Base-by-base conservation (phyloP, 2,329 filamentous ascomycete genomes). In the Emydomyces testavorans region DNA sequence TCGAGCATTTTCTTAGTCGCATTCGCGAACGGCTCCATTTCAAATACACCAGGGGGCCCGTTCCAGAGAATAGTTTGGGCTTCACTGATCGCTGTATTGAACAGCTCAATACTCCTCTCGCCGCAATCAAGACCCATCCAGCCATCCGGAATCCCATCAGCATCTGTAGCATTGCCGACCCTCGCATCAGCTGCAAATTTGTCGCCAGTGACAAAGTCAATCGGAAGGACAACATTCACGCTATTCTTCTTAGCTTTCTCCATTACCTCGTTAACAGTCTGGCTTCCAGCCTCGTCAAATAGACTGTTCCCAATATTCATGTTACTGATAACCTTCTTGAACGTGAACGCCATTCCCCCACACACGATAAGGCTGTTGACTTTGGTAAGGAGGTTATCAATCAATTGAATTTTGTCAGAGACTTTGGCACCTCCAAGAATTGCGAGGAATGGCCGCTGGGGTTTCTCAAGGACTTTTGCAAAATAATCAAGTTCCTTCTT, bases 401-500 rank as follows among this genome's bases (percentile, higher is more conserved):
- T 96, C 60, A 98, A 79, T 76, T 95, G 87, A 69, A 98, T 98
- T 83, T 98, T 98, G 79, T 98, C 92, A 37, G 87, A 93, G 58
- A 98, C 88, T 79, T 98, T 98, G 67, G 92, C 88, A 59, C 92
- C 92, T 60, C 92, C 92, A 46, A 98, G 85, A 65, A 98, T 98
- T 67, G 92, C 93, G 47, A 98, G 82, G 85, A 98, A 98, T 53
- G 92, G 92, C 49, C 90, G 82, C 74, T 93, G 77, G 53, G 92
- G 92, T 60, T 78, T 80, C 75, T 98, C 92, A 53, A 98, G 84
- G 32, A 88, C 92, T 75, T 95, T 80, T 56, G 92, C 92, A 66
- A 98, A 98, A 82, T 98, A 98, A 66, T 98, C 92, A 54, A 98
- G 84, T 73, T 98, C 92, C 78, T 96, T 98, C 84, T 98, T 98